phyloP scores from a whole-genome alignment of 2,329 filamentous ascomycete genomes.

The Mycosphaerella arachidis region DNA sequence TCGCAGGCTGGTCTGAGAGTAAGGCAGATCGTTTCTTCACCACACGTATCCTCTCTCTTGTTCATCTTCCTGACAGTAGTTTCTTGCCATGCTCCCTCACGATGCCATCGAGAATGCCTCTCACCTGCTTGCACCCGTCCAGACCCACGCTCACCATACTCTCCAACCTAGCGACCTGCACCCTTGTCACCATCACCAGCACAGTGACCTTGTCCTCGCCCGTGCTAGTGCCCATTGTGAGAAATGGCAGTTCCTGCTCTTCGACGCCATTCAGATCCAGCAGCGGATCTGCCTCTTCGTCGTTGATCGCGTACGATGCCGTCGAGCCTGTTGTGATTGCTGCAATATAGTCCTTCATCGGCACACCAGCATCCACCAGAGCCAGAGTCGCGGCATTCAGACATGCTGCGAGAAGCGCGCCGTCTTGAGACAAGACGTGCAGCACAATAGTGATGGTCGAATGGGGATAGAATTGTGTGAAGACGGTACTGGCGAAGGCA shows the following conservation, averaged over 20 bases:
- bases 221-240: slow-evolving; percentile 70
- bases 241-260: slow-evolving; percentile 80
- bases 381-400: slow-evolving; percentile 89
- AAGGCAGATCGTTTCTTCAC: not conserved
- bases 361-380: slow-evolving; percentile 88
- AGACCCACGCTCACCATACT: slow-evolving; percentile 89
- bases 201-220: slow-evolving; percentile 66
- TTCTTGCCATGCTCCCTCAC: slow-evolving; percentile 66
- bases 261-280: slow-evolving; percentile 75
- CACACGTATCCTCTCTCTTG: too few species aligned
- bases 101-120: slow-evolving; percentile 73
- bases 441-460: slow-evolving; percentile 77
- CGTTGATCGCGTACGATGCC: slow-evolving; percentile 56
- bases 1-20: not conserved
- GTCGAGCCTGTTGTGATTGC: slow-evolving; percentile 84
- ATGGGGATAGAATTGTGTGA: slow-evolving; percentile 85
- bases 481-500: slow-evolving; percentile 71
- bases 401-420: slow-evolving; percentile 80
- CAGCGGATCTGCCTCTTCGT: slow-evolving; percentile 72
- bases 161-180: slow-evolving; percentile 78
- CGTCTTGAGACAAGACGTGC: slow-evolving; percentile 85
- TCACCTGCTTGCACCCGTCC: slow-evolving; percentile 84
- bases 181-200: slow-evolving; percentile 78
- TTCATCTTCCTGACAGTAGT: slow-evolving; percentile 48
- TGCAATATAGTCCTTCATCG: slow-evolving; percentile 87